Conservation (phyloP, 2,329 filamentous ascomycete species). For the Bisporella sp. region DNA sequence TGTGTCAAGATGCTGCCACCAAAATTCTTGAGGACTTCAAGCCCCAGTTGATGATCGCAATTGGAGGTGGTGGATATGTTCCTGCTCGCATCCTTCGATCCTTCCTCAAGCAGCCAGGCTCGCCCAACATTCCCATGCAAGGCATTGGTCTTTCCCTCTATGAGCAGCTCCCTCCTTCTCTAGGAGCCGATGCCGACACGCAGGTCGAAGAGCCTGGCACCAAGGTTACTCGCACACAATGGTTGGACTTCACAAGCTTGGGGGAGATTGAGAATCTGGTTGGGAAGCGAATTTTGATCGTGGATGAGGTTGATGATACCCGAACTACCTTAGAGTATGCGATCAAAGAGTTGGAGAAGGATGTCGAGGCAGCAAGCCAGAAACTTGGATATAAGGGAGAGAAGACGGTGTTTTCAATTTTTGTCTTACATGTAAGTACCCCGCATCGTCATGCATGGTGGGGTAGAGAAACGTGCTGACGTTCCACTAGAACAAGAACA, state of each 20-base stretch:
- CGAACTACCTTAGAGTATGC: constrained; percentile 92
- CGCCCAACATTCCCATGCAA: constrained; percentile 96
- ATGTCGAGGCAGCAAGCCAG: constrained; percentile 75
- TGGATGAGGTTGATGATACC: constrained; percentile 94
- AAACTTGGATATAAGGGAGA: constrained; percentile 62
- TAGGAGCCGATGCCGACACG: constrained; percentile 42
- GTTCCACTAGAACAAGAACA: constrained; percentile 78
- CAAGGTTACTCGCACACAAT: constrained; percentile 95
- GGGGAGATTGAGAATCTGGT: constrained; percentile 81
- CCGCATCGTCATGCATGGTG: not conserved
- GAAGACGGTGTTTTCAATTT: constrained; percentile 89
- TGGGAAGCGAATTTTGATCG: constrained; percentile 85
- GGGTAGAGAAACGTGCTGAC: constrained; percentile 6
- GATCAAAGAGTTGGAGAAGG: constrained; percentile 88
- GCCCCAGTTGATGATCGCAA: constrained; percentile 96
- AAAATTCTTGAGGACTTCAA: constrained; percentile 78
- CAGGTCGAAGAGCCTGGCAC: constrained; percentile 68
- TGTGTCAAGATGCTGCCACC: constrained; percentile 81
- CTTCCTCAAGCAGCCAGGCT: constrained; percentile 84
- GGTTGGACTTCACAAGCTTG: constrained; percentile 83
- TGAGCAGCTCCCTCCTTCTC: constrained; percentile 62
- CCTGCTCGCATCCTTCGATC: constrained; percentile 94
- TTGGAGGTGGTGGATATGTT: constrained; percentile 94
- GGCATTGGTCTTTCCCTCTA: constrained; percentile 97
- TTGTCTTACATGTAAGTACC: constrained; percentile 73